Base-by-base conservation (phyloP, 176 grass and related monocot genomes). In the Oropetium thomaeum region DNA sequence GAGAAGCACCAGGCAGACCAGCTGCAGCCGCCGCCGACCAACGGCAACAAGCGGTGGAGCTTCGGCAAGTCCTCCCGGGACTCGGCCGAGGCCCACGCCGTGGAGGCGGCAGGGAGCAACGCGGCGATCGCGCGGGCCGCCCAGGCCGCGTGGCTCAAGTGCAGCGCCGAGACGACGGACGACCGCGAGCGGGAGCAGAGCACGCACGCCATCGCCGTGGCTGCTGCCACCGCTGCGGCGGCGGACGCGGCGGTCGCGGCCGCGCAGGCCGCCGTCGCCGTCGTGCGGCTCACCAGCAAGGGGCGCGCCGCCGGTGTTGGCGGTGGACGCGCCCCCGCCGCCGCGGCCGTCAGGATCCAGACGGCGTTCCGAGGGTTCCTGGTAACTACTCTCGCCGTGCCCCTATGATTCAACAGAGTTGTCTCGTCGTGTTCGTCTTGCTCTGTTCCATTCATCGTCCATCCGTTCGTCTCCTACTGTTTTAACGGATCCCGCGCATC, bases 201-300 rank as follows among this genome's bases (percentile, higher is more conserved):
- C 87, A 95, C 86, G 87, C 91, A 99, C 43, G 96, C 91, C 63
- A 99, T 99, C 71, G 96, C 96, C 7, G 91, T 99, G 2, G 96
- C 96, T 6, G 91, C 87, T 8, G 96, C 91, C 33, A 99, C 91
- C 2, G 82, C 84, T 0, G 96, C 89, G 0, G 96, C 96, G 0
- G 91, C 91, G 1, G 91, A 99, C 47, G 87, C 91, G 0, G 96
- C 96, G 4, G 87, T 99, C 4, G 89, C 91, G 0, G 96, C 96
- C 0, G 91, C 96, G 0, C 89, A 99, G 40, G 96, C 96, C 0
- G 96, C 96, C 34, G 89, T 95, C 17, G 92, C 84, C 12, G 96
- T 99, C 28, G 92, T 95, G 0, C 49, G 82, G 7, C 96, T 99
- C 32, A 99, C 96, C 5, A 99, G 80, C 65, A 90, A 92, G 64